Evolutionary conservation across 1,284 basidiomycete species (phyloP).

Genomic region (Tilletia indica): DNA sequence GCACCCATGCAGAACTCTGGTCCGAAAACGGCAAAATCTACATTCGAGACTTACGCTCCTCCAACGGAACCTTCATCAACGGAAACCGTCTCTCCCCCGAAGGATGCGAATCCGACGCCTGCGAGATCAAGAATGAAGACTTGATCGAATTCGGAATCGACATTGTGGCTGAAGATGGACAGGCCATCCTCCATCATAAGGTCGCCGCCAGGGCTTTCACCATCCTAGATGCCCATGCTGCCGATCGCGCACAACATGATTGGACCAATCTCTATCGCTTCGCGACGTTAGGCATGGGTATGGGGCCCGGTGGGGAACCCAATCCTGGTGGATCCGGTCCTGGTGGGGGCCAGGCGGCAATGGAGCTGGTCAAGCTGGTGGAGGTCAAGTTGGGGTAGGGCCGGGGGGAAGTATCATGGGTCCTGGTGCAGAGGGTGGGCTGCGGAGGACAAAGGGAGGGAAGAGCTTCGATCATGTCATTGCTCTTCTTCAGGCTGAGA

Average conservation of each 20-base stretch:
- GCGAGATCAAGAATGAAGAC: conserved; percentile 89
- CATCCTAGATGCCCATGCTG: conserved; percentile 81
- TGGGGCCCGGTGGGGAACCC: background rate
- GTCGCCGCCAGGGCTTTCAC: conserved; percentile 91
- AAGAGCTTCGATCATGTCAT: conserved; percentile 59
- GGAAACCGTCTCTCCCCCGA: conserved; percentile 86
- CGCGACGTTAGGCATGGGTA: background rate
- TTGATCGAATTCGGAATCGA: conserved; percentile 98
- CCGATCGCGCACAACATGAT: conserved; percentile 55
- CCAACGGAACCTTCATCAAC: conserved; percentile 98
- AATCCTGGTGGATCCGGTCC: background rate
- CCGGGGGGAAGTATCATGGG: conserved; percentile 47
- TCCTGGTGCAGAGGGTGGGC: conserved; percentile 53
- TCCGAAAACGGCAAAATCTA: conserved; percentile 84
- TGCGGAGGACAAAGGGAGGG: conserved; percentile 43
- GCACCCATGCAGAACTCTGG: conserved; percentile 98
- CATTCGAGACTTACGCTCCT: conserved; percentile 97
- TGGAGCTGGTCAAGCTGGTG: background rate
- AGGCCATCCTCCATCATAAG: conserved; percentile 96
- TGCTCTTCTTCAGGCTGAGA: conserved; percentile 22
- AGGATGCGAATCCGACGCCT: conserved; percentile 86
- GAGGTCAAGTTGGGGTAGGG: conserved; percentile 38
- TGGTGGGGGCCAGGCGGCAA: background rate
- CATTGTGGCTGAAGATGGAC: conserved; percentile 97
- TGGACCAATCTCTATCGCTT: conserved; percentile 51